Evolutionary conservation across 2,329 filamentous ascomycete species (phyloP).

Genomic region (Volutella citrinella): DNA sequence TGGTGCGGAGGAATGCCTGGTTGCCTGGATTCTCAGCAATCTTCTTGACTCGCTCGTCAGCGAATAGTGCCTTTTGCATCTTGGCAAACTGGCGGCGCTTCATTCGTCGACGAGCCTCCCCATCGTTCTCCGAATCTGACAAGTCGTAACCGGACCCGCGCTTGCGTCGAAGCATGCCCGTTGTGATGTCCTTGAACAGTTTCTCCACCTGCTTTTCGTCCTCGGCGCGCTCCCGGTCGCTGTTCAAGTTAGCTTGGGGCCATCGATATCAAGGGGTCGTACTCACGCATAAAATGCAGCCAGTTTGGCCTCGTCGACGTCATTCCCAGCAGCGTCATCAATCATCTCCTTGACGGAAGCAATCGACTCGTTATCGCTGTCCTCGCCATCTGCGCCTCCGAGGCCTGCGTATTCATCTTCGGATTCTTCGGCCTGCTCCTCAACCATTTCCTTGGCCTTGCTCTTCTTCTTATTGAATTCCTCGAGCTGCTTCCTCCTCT

Average conservation of each 20-base stretch:
- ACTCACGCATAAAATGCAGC: conserved; percentile 88
- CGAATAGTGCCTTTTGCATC: conserved; percentile 84
- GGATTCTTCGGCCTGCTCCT: conserved; percentile 94
- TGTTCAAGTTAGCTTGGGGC: conserved; percentile 34
- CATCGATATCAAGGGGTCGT: not conserved
- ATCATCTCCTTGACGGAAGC: conserved; percentile 83
- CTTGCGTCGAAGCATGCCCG: conserved; percentile 80
- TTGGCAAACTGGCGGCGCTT: conserved; percentile 87
- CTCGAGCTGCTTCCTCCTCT: conserved; percentile 48
- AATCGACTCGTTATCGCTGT: conserved; percentile 69
- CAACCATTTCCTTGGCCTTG: conserved; percentile 79
- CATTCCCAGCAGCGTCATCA: conserved; percentile 73
- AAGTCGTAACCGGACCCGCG: conserved; percentile 79
- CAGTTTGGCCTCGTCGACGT: conserved; percentile 75
- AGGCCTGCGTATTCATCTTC: conserved; percentile 97
- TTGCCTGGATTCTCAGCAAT: conserved; percentile 88
- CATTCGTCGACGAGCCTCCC: conserved; percentile 71
- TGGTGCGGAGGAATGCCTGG: conserved; percentile 82
- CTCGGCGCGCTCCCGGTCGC: conserved; percentile 72
- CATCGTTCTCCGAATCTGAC: conserved; percentile 87
- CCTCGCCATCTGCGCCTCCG: conserved; percentile 85
- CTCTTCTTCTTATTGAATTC: conserved; percentile 82
- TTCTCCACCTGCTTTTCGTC: conserved; percentile 89
- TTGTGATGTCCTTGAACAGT: conserved; percentile 89
- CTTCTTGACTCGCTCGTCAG: conserved; percentile 86